phyloP scores from a whole-genome alignment of 495 filamentous ascomycete species.

The Penicillium paxilli region DNA sequence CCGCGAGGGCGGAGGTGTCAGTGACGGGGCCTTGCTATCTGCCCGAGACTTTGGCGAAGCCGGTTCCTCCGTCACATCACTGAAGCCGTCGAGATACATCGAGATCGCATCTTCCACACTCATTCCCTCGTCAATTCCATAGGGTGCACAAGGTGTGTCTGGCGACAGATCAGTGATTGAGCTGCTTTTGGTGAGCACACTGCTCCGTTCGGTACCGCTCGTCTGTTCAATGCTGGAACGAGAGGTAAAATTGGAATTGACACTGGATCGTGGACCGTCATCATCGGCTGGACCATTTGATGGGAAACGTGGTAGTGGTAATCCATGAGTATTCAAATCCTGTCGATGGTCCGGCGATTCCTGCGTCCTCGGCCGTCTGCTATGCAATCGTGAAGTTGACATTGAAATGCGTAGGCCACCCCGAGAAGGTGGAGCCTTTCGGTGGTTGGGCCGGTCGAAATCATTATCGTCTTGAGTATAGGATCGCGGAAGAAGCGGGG shows the following conservation, averaged over 20 bases:
- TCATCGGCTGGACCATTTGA: slow-evolving; percentile 34
- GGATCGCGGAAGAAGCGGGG: slow-evolving; percentile 19
- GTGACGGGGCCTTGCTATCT: slow-evolving; percentile 33
- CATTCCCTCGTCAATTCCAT: slow-evolving; percentile 67
- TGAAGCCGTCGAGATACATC: slow-evolving; percentile 87
- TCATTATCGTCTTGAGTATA: slow-evolving; percentile 27
- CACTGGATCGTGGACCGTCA: slow-evolving; percentile 67
- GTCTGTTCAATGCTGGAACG: slow-evolving; percentile 68
- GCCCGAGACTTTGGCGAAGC: slow-evolving; percentile 31
- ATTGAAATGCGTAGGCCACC: slow-evolving; percentile 43
- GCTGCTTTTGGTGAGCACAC: slow-evolving; percentile 76
- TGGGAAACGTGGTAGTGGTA: slow-evolving; percentile 35
- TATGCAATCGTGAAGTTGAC: slow-evolving; percentile 36
- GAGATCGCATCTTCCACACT: slow-evolving; percentile 91
- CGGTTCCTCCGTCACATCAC: slow-evolving; percentile 53
- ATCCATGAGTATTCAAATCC: slow-evolving; percentile 21
- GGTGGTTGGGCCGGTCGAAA: slow-evolving; percentile 25
- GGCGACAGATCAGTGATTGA: slow-evolving; percentile 67
- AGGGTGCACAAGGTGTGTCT: slow-evolving; percentile 54
- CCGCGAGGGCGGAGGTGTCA: slow-evolving; percentile 30
- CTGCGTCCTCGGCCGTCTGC: slow-evolving; percentile 27
- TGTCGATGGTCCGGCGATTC: slow-evolving; percentile 31
- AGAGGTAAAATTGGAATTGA: slow-evolving; percentile 68
- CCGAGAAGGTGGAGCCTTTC: slow-evolving; percentile 27
- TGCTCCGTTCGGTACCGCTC: slow-evolving; percentile 75